Evolutionary conservation across 1,139 yeast genomes (phyloP), one percentile per base, ranked within the genome.

Genomic region (Entelexis sorbosivorans): DNA sequence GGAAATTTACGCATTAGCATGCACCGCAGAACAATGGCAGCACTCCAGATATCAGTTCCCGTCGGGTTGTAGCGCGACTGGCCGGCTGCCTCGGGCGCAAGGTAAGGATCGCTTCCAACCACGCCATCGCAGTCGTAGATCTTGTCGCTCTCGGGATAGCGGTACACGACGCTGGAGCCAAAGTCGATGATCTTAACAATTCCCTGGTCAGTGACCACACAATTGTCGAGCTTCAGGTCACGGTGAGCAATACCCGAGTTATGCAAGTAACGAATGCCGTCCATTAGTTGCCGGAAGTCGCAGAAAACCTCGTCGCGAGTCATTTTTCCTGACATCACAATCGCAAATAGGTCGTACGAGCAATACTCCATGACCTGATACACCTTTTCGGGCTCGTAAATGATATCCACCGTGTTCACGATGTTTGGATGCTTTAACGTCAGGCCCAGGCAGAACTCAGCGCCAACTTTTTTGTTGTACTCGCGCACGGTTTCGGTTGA

Each of bases 321-420:
- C 96, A 89, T 88, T 63, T 86, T 82, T 60, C 91, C 93, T 28
- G 93, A 81, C 96, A 89, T 89, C 35, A 89, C 97, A 59, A 89
- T 86, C 1, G 96, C 96, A 66, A 89, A 89, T 61, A 89, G 74
- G 68, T 89, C 97, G 63, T 75, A 85, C 62, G 91, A 95, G 65
- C 95, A 88, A 67, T 88, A 89, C 66, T 89, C 97, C 95, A 89
- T 85, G 33, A 89, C 89, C 70, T 88, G 96, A 58, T 81, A 76
- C 57, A 87, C 86, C 53, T 89, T 79, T 58, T 86, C 91, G 62
- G 84, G 81, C 64, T 89, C 97, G 65, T 86, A 85, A 52, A 91
- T 81, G 53, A 89, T 87, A 67, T 89, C 97, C 57, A 88, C 79
- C 4, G 96, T 89, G 66, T 85, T 88, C 58, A 89, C 83, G 59